Percentiles rank a stretch among this genome's conserved stretches.
These are phyloP conservation scores for Neopestalotiopsis sp. DNA, from an alignment of 2,329 filamentous ascomycete genomes.

Conservation along the genomic window DNA sequence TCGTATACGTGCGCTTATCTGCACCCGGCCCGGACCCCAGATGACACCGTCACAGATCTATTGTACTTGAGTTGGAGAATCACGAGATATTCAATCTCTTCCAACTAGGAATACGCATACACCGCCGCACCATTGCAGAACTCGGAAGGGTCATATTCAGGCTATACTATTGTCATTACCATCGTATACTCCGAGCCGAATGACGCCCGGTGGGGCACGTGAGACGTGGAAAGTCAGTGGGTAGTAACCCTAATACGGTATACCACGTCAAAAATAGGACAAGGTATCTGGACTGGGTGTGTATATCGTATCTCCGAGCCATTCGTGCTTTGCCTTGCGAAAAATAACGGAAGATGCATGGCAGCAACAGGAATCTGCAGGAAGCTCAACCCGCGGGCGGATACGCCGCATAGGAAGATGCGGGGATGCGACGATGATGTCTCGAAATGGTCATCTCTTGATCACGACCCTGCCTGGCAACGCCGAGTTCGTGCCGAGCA, in stretches of 20 bases:
- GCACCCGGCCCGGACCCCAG: not conserved
- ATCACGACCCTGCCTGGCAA: not conserved
- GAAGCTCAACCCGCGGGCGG: not conserved
- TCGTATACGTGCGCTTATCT: conserved; percentile 12
- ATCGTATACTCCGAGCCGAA: not conserved
- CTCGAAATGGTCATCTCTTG: not conserved
- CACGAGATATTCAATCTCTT: not conserved
- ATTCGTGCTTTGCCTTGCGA: not conserved
- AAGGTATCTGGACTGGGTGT: not conserved
- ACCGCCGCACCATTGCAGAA: not conserved
- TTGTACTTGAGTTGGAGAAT: not conserved
- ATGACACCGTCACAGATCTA: conserved; percentile 13
- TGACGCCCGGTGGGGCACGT: too few species aligned
- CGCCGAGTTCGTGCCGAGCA: conserved; percentile 12
- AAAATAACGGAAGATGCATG: not conserved
- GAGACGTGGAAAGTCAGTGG: not conserved
- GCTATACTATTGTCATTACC: not conserved
- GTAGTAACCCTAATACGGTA: not conserved
- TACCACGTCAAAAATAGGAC: not conserved
- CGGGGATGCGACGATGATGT: not conserved
- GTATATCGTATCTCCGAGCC: not conserved
- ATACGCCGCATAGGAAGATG: not conserved
- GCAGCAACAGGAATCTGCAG: not conserved
- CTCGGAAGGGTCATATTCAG: not conserved
- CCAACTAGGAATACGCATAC: not conserved